Base-by-base conservation (phyloP, 2,329 filamentous ascomycete genomes). In the Beauveria medogensis region DNA sequence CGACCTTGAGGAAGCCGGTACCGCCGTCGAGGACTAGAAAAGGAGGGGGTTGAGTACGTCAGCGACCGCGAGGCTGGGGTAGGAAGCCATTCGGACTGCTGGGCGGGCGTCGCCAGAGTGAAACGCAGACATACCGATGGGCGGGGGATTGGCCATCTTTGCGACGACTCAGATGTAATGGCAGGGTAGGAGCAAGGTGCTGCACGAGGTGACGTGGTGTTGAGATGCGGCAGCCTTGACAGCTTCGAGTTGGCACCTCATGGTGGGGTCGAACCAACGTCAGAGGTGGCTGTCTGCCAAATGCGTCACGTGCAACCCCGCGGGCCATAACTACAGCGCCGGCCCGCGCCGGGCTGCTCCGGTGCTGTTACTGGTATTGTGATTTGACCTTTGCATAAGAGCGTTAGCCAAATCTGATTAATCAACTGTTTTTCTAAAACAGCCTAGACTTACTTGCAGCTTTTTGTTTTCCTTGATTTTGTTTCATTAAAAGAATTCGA, bases 1-100 rank as follows among this genome's bases (percentile, higher is more conserved):
- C 94, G 79, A 96, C 94, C 80, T 99, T 99, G 77, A 99, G 89
- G 84, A 99, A 99, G 78, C 94, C 94, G 74, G 94, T 99, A 78
- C 94, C 94, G 84, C 94, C 94, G 83, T 99, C 94, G 84, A 99
- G 93, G 74, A 99, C 94, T 60, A 37, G 12, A 46, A 97, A 67
- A 30, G 40, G 51, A 50, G 58, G 57, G 47, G 41, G 47, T 54
- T 50, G 56, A 54, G 56, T 48, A 63, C 53, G 67, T 71, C 65
- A 71, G 67, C 60, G 54, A 46, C 58, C 37, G 56, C 30, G 55
- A 59, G 57, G 60, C 61, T 53, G 40, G 56, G 51, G 40, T 54
- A 63, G 66, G 64, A 63, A 60, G 64, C 60, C 47, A 26, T 55
- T 40, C 24, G 56, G 58, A 52, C 47, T 48, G 46, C 28, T 48